Evolutionary conservation across 495 filamentous ascomycete species (phyloP).

Genomic region (Parachaetomium inaequale): DNA sequence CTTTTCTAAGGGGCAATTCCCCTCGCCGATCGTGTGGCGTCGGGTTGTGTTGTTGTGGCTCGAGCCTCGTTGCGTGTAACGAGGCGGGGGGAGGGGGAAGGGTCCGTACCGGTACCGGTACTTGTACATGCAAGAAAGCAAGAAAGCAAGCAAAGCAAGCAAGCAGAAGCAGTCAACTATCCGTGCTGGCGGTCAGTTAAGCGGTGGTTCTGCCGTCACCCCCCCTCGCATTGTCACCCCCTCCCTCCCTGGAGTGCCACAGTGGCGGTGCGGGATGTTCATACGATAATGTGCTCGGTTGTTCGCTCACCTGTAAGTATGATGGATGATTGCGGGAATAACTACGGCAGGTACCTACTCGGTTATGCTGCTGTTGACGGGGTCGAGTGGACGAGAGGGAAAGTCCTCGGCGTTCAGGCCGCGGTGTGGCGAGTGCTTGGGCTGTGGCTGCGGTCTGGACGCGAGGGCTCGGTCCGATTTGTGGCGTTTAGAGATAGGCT

Average conservation of each 20-base stretch:
- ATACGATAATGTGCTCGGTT: neutral
- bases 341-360: neutral
- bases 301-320: neutral
- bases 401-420: neutral
- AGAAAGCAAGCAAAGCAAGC: no score
- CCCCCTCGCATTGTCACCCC: neutral
- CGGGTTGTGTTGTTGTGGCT: neutral
- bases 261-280: neutral
- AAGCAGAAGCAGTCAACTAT: no score
- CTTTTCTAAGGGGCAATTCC: neutral
- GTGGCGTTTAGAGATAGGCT: neutral
- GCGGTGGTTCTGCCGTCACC: neutral
- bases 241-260: neutral
- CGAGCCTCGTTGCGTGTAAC: neutral
- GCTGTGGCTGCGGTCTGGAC: neutral
- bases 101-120: neutral
- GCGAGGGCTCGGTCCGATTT: neutral
- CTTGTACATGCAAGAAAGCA: no score
- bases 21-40: conserved; percentile 7
- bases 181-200: neutral
- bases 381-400: neutral
- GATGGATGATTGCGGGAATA: no score
- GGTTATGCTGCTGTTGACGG: neutral
- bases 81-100: neutral
- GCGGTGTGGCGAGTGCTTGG: neutral